A percentile compares a stretch with the other conserved stretches of the same genome.
Evolutionary conservation across 257 asterid genomes (phyloP).

Genomic region (Gentiana dahurica): DNA sequence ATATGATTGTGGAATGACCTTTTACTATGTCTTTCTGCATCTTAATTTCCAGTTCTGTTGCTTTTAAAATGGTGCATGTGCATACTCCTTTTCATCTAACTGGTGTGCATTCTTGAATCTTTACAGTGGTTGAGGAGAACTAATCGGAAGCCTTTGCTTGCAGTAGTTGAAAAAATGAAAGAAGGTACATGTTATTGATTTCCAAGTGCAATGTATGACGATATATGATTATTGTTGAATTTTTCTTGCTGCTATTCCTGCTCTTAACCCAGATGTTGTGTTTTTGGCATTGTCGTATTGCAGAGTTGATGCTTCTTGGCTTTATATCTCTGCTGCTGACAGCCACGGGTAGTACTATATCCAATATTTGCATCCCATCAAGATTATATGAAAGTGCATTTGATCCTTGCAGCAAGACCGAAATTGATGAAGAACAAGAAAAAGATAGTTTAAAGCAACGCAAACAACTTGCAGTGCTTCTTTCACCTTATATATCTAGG

Average conservation of each 20-base stretch:
- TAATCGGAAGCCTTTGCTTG: slow-evolving; percentile 73
- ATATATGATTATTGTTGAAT: neutral
- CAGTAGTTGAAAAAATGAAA: slow-evolving; percentile 81
- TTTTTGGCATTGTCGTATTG: slow-evolving; percentile 5
- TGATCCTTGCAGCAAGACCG: slow-evolving; percentile 70
- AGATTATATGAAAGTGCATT: slow-evolving; percentile 59
- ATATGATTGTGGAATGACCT: no score
- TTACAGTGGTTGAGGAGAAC: slow-evolving; percentile 86
- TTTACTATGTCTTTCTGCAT: no score
- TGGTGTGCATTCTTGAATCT: slow-evolving; percentile 8
- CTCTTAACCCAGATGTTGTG: neutral
- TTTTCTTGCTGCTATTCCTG: neutral
- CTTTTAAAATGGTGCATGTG: neutral
- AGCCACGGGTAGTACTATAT: slow-evolving; percentile 82
- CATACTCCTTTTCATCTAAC: slow-evolving; percentile 2
- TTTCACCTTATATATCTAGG: slow-evolving; percentile 31
- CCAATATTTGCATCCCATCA: slow-evolving; percentile 82
- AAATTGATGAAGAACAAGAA: slow-evolving; percentile 46
- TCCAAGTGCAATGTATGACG: neutral
- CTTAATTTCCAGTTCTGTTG: no score
- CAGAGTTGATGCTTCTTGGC: slow-evolving; percentile 99
- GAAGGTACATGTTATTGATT: slow-evolving; percentile 20
- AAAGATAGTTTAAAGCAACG: slow-evolving; percentile 31
- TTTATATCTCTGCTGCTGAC: slow-evolving; percentile 93
- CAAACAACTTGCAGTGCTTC: slow-evolving; percentile 42